phyloP scores from a whole-genome alignment of 1,284 basidiomycete species.

The Meripilus lineatus region DNA sequence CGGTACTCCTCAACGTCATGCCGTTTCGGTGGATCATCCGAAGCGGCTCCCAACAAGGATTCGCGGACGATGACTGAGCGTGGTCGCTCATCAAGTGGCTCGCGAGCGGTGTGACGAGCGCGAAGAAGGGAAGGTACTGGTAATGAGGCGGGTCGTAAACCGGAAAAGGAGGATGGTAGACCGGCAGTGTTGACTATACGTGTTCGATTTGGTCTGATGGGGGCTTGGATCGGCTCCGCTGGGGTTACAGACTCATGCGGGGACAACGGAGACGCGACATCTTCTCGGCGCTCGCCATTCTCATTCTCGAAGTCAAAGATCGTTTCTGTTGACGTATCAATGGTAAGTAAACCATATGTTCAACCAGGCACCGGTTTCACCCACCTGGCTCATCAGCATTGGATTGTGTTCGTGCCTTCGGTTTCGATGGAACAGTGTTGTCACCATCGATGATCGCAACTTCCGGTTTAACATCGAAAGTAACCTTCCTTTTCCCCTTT shows the following conservation, averaged over 20 bases:
- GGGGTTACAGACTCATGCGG: slow-evolving; percentile 12
- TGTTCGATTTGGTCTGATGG: slow-evolving; percentile 20
- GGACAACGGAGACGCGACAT: slow-evolving; percentile 11
- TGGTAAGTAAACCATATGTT: slow-evolving; percentile 21
- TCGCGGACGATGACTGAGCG: slow-evolving; percentile 17
- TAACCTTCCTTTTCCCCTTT: slow-evolving; percentile 66
- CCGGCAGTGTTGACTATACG: slow-evolving; percentile 30
- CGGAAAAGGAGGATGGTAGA: slow-evolving; percentile 51
- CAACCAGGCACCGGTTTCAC: no score
- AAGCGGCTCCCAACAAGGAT: slow-evolving; percentile 13
- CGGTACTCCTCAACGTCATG: not conserved
- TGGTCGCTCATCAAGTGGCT: slow-evolving; percentile 17
- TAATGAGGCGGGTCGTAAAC: slow-evolving; percentile 62
- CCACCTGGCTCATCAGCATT: not conserved
- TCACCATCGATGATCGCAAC: slow-evolving; percentile 41
- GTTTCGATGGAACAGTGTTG: slow-evolving; percentile 26
- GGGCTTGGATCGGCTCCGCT: slow-evolving; percentile 15
- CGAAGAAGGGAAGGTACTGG: slow-evolving; percentile 47
- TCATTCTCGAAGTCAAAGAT: slow-evolving; percentile 63
- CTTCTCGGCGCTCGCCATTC: slow-evolving; percentile 13
- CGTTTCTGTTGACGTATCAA: slow-evolving; percentile 40
- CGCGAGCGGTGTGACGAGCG: slow-evolving; percentile 10
- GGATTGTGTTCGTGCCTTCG: no score
- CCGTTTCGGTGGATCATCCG: slow-evolving; percentile 6
- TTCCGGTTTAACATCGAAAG: slow-evolving; percentile 63